Evolutionary conservation across 768 basidiomycete species (phyloP).

Genomic region (Suillus clintonianus): DNA sequence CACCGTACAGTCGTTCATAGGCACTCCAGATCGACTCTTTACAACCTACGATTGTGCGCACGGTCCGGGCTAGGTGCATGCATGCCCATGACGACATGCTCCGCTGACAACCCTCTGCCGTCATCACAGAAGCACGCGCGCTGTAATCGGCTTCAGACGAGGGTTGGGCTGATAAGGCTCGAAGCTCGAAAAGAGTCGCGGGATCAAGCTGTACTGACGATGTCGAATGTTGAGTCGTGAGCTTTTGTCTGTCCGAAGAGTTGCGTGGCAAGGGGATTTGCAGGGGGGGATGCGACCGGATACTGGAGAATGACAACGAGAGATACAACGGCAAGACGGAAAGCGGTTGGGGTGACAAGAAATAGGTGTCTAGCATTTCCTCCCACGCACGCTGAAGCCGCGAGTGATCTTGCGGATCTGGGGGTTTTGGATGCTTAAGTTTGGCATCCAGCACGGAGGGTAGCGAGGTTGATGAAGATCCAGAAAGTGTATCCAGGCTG

Average conservation of each 20-base stretch:
- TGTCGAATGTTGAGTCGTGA: background rate
- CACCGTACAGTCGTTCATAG: constrained; percentile 51
- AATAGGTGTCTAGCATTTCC: constrained; percentile 60
- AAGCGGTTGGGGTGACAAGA: constrained; percentile 54
- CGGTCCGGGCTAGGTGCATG: constrained; percentile 66
- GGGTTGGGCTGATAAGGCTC: constrained; percentile 21
- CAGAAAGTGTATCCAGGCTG: constrained; percentile 12
- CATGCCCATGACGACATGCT: constrained; percentile 47
- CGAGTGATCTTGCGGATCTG: constrained; percentile 62
- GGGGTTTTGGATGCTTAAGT: constrained; percentile 16
- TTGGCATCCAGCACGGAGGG: constrained; percentile 16
- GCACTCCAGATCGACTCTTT: constrained; percentile 71
- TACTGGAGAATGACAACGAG: constrained; percentile 53
- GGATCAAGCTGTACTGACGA: constrained; percentile 26
- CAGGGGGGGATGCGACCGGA: constrained; percentile 49
- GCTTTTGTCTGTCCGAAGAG: constrained; percentile 31
- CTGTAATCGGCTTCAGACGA: constrained; percentile 25
- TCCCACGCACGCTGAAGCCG: constrained; percentile 66
- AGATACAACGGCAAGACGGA: constrained; percentile 71
- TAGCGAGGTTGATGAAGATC: constrained; percentile 22
- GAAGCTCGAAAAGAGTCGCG: constrained; percentile 33
- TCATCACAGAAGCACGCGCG: constrained; percentile 6
- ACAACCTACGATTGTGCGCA: constrained; percentile 59
- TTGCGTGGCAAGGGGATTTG: constrained; percentile 59
- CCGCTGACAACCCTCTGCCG: constrained; percentile 24